Evolutionary conservation across 257 asterid species (phyloP).

Genomic region (Fraxinus americana): DNA sequence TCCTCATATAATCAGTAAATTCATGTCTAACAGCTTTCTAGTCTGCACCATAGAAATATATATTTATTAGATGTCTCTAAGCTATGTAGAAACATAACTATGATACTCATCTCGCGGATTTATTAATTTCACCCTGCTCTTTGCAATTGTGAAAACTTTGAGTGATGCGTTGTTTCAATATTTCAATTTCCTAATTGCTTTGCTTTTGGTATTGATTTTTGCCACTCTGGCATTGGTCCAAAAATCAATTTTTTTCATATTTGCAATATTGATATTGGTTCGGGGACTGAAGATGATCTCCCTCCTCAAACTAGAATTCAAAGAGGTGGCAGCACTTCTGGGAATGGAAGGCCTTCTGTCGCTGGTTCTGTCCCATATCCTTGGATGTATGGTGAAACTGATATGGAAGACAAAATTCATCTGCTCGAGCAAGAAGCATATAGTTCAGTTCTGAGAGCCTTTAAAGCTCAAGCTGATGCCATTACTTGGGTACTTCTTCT

Average conservation of each 20-base stretch:
- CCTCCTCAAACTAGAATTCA: conserved; percentile 64
- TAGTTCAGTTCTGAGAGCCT: conserved; percentile 76
- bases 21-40: conserved; percentile 4
- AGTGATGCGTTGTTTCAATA: neutral
- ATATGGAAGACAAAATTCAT: conserved; percentile 86
- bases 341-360: conserved; percentile 65
- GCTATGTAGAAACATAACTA: neutral
- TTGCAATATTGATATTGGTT: conserved; percentile 21
- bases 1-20: neutral
- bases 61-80: conserved; percentile 2
- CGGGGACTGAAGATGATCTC: conserved; percentile 74
- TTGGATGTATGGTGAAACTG: conserved; percentile 62
- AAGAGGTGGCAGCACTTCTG: conserved; percentile 57
- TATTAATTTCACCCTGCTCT: neutral
- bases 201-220: conserved; percentile 9
- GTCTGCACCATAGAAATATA: conserved; percentile 1
- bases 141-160: neutral
- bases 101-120: conserved; percentile 8
- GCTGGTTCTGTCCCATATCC: conserved; percentile 63
- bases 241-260: conserved; percentile 4
- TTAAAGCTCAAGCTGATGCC: conserved; percentile 91
- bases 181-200: neutral
- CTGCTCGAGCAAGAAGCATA: conserved; percentile 96
- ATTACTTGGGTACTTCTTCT: conserved; percentile 74
- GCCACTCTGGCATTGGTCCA: neutral